Base-by-base conservation (phyloP, 176 grass and related monocot species). In the Triticum timopheevii region DNA sequence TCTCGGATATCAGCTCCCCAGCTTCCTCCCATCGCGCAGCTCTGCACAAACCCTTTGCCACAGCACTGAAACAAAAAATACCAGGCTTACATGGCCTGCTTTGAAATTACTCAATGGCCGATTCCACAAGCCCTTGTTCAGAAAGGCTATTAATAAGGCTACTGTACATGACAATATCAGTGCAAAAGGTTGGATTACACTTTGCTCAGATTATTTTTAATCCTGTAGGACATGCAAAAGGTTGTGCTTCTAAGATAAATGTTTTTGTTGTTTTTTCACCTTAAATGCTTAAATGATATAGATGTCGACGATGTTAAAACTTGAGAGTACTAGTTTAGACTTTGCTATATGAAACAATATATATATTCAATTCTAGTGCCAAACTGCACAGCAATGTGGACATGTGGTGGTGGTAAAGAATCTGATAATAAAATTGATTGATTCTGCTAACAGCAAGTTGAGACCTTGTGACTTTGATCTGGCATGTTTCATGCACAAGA, bases 91-190 rank as follows among this genome's bases (percentile, higher is more conserved):
- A 90, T 22, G 84, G 84, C 89, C 83, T 90, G 45, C 67, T 87
- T 83, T 69, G 33, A 65, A 90, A 90, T 13, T 83, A 87, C 50
- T 83, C 74, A 74, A 87, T 56, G 20, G 89, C 84, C 9, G 34
- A 61, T 73, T 87, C 74, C 35, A 87, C 66, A 59, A 87, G 89
- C n/a, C 45, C 84, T 80, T 90, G 74, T 67, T 87, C 84, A 87
- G 89, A 87, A 74, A 90, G 79, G 20, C 84, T 80, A 87, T 87
- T 87, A 47, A 79, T 87, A 83, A 90, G 80, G 66, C 80, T 80
- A 80, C 66, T 90, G 67, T 90, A 87, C 59, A 80, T 83, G 25
- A 90, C 89, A 87, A 90, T 80, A 56, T 87, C 80, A 90, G 89
- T 54, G 50, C 50, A 54, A 54, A 54, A 54, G 50, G 1, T 56